phyloP scores from a whole-genome alignment of 495 filamentous ascomycete genomes.

The Immersiella caudata region DNA sequence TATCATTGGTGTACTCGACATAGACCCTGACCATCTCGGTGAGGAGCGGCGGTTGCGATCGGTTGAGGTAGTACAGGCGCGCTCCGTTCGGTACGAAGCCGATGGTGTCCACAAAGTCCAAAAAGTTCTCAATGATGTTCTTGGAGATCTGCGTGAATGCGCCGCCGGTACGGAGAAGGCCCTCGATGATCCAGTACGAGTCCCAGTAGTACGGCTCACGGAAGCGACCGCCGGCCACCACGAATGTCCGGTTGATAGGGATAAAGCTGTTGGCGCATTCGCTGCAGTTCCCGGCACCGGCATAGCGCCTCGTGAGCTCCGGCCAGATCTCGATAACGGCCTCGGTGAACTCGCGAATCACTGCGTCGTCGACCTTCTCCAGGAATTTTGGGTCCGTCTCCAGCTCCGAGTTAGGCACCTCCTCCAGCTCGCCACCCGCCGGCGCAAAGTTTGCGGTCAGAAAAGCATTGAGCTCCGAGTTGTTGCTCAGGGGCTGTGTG shows the following conservation, averaged over 20 bases:
- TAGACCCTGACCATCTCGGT: conserved; percentile 53
- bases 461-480: conserved; percentile 51
- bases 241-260: conserved; percentile 55
- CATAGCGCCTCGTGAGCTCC: conserved; percentile 51
- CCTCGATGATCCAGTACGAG: conserved; percentile 56
- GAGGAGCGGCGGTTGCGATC: conserved; percentile 54
- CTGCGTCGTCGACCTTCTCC: conserved; percentile 44
- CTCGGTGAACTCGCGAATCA: conserved; percentile 48
- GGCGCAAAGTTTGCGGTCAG: conserved; percentile 48
- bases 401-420: conserved; percentile 44
- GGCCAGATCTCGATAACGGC: conserved; percentile 58
- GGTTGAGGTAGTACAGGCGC: conserved; percentile 52
- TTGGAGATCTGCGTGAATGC: conserved; percentile 50
- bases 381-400: conserved; percentile 48
- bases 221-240: conserved; percentile 55
- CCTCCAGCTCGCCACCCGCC: conserved; percentile 51
- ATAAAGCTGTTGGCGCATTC: conserved; percentile 54
- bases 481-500: conserved; percentile 49
- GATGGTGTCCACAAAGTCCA: conserved; percentile 53
- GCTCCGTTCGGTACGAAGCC: conserved; percentile 57
- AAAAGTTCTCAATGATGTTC: conserved; percentile 56
- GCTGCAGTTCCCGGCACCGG: conserved; percentile 44
- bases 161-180: conserved; percentile 52
- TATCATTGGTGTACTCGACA: conserved; percentile 54
- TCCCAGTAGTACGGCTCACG: conserved; percentile 59